These are phyloP conservation scores for Recurvomyces mirabilis DNA, from an alignment of 495 filamentous ascomycete species.

Conservation along the genomic window DNA sequence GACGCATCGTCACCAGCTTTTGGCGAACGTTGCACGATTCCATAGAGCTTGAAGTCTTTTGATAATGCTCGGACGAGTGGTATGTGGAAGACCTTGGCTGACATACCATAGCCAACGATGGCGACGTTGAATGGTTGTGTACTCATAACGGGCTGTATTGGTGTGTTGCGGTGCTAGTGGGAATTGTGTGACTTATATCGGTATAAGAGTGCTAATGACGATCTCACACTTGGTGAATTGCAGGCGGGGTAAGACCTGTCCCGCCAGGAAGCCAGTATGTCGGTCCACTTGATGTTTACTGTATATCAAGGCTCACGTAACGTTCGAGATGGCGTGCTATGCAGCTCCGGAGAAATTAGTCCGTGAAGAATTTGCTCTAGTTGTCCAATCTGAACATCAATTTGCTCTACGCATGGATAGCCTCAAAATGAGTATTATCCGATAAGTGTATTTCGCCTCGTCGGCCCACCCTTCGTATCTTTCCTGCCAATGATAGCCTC, in stretches of 20 bases:
- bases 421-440: too few species aligned
- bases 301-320: too few species aligned
- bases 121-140: conserved; percentile 46
- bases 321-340: too few species aligned
- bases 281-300: too few species aligned
- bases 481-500: conserved; percentile 65
- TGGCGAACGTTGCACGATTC: conserved; percentile 68
- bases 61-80: conserved; percentile 62
- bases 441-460: conserved; percentile 55
- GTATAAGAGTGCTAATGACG: not conserved
- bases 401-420: too few species aligned
- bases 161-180: too few species aligned
- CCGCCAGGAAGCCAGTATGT: too few species aligned
- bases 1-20: conserved; percentile 51
- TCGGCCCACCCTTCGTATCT: conserved; percentile 44
- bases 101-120: conserved; percentile 61
- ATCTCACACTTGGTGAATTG: not conserved
- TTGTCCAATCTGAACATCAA: too few species aligned
- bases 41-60: conserved; percentile 52
- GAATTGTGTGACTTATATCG: not conserved
- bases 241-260: too few species aligned
- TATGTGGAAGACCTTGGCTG: conserved; percentile 84
- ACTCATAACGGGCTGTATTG: conserved; percentile 20
- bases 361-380: too few species aligned
- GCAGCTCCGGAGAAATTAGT: too few species aligned